Base-by-base conservation (phyloP, 768 basidiomycete genomes). In the Boletus vermiculosoides region DNA sequence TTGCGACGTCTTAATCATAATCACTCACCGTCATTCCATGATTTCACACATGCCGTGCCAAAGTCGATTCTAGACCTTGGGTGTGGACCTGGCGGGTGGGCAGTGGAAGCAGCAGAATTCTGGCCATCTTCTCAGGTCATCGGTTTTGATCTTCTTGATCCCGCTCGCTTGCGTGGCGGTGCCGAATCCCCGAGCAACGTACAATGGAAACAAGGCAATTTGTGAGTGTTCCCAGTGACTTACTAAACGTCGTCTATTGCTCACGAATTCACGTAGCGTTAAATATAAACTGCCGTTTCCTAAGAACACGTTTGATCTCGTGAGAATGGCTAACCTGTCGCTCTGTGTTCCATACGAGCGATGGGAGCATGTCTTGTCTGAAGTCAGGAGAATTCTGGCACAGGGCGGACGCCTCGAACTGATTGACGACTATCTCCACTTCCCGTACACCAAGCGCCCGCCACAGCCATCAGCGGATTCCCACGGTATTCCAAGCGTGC, bases 51-150 rank as follows among this genome's bases (percentile, higher is more conserved):
- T 23, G 72, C 71, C n/a, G 76, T 77, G 0, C 86, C 88, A 1
- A 66, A 71, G 1, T 72, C 75, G 13, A 84, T 87, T 23, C 78
- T 93, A 8, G 90, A 92, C 64, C 71, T 93, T 13, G 91, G 91
- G 3, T 92, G 89, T 67, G 90, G 91, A 12, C 62, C 79, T 46
- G 89, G 90, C 0, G 66, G 80, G 47, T 93, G 91, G 91, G 75
- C 85, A 6, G 56, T 83, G 0, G 76, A 84, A 47, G 85, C 89
- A 5, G 82, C 87, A 4, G 74, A 66, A 22, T 64, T 71, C n/a
- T 93, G 90, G 90, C 80, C 76, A 22, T 64, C 72, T 6, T 78
- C 84, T 20, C 75, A 77, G 11, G 78, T 92, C 50, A 82, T 80
- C 9, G 90, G 86, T 3, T 75, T 91, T 33, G 88, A 92, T 66